These are phyloP conservation scores for Paxillus involutus DNA, from an alignment of 768 basidiomycete species.

Conservation along the genomic window DNA sequence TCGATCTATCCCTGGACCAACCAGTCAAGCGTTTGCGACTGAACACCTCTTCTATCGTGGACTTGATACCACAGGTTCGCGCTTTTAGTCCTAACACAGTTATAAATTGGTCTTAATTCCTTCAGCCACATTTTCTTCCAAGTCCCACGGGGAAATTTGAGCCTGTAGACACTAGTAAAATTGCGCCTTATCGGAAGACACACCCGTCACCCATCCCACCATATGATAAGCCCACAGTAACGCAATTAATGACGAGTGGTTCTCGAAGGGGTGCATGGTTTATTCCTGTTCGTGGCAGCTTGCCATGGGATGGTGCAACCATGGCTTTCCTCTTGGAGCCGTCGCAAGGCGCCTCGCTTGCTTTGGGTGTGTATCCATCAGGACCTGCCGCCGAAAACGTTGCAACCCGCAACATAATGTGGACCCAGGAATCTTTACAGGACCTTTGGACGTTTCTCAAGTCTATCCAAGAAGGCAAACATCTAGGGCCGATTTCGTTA, in stretches of 20 bases:
- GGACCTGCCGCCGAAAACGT: slow-evolving; percentile 10
- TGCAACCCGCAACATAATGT: slow-evolving; percentile 35
- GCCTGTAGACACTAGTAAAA: slow-evolving; percentile 18
- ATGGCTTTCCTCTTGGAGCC: slow-evolving; percentile 40
- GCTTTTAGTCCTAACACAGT: background rate
- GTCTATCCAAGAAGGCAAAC: slow-evolving; percentile 34
- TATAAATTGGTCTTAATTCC: slow-evolving; percentile 9
- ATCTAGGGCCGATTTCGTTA: slow-evolving; percentile 47
- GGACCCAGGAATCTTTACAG: slow-evolving; percentile 44
- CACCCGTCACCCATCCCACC: slow-evolving; percentile 38
- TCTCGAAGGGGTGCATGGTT: slow-evolving; percentile 54
- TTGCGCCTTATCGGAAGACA: slow-evolving; percentile 35
- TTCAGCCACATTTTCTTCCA: slow-evolving; percentile 25
- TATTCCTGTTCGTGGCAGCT: slow-evolving; percentile 52
- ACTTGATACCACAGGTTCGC: slow-evolving; percentile 47
- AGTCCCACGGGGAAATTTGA: slow-evolving; percentile 13
- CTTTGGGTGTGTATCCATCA: slow-evolving; percentile 18
- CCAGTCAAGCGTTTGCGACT: slow-evolving; percentile 35
- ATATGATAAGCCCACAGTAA: slow-evolving; percentile 32
- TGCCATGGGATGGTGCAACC: slow-evolving; percentile 50
- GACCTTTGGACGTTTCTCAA: slow-evolving; percentile 54
- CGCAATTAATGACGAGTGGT: slow-evolving; percentile 24
- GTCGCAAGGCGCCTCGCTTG: slow-evolving; percentile 13
- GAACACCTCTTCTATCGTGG: slow-evolving; percentile 34
- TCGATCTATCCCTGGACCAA: slow-evolving; percentile 1